Conservation (phyloP, 306 rosid genomes). For the Pyrus communis region DNA sequence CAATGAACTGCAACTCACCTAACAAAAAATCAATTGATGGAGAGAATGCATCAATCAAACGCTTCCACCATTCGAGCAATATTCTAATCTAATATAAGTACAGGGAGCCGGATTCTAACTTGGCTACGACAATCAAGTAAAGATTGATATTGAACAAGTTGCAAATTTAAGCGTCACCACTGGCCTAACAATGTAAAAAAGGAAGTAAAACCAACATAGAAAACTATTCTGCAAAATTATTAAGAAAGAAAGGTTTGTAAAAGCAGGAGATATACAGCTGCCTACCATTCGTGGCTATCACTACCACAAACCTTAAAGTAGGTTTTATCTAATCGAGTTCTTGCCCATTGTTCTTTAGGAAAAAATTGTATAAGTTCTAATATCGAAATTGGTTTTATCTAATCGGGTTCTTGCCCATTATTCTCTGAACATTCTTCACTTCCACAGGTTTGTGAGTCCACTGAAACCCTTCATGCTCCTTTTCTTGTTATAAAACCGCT, state of each 20-base stretch:
- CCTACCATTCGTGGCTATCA: conserved; percentile 29
- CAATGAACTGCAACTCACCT: no score
- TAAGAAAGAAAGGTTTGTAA: conserved; percentile 19
- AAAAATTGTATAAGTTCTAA: conserved; percentile 12
- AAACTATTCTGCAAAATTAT: conserved; percentile 19
- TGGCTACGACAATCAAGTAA: background rate
- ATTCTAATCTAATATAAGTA: background rate
- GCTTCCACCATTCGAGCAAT: background rate
- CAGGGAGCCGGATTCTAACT: background rate
- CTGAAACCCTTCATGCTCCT: background rate
- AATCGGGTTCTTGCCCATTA: no score
- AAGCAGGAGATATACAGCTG: conserved; percentile 29
- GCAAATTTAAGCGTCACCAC: conserved; percentile 14
- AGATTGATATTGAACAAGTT: background rate
- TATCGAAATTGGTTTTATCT: background rate
- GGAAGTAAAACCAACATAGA: background rate
- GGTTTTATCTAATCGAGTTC: conserved; percentile 17
- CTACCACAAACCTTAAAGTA: conserved; percentile 21
- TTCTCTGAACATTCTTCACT: conserved; percentile 26
- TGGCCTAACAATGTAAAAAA: conserved; percentile 6
- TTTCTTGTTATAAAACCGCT: no score
- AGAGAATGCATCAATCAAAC: background rate
- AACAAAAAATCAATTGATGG: background rate
- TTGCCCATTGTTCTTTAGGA: conserved; percentile 32
- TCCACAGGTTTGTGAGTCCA: conserved; percentile 19